A percentile compares a stretch with the other conserved stretches of the same genome.
Conservation (phyloP, 2,329 filamentous ascomycete genomes). For the Exserohilum turcica region DNA sequence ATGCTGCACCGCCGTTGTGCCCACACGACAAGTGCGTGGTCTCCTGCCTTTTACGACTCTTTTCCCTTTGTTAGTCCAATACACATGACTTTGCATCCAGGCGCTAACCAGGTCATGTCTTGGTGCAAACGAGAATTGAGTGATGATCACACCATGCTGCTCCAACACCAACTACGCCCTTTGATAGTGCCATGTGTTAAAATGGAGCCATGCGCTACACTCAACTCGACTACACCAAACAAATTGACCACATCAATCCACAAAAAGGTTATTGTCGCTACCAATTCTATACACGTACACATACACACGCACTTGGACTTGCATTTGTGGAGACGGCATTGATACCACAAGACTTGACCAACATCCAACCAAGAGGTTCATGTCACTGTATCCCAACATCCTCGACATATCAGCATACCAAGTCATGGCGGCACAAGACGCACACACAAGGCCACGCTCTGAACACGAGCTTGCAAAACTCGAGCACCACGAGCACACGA, state of each 20-base stretch:
- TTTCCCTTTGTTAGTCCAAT: too few relatives aligned
- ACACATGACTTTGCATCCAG: not conserved
- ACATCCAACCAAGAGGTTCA: not conserved
- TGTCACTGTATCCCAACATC: slow-evolving; percentile 12
- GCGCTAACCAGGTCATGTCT: not conserved
- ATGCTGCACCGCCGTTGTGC: not conserved
- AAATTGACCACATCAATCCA: too few relatives aligned
- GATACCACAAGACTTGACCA: not conserved
- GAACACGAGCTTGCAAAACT: not conserved
- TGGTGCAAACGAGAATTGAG: too few relatives aligned
- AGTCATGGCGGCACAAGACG: not conserved
- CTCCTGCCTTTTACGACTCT: slow-evolving; percentile 3
- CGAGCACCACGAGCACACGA: not conserved
- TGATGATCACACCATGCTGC: slow-evolving; percentile 1
- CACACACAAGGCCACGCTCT: not conserved
- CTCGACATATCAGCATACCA: slow-evolving; percentile 3
- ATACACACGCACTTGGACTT: too few relatives aligned
- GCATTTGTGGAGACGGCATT: too few relatives aligned
- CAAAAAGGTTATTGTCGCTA: too few relatives aligned
- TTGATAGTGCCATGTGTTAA: not conserved
- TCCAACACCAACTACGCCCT: not conserved
- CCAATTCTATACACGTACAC: too few relatives aligned
- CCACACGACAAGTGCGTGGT: not conserved
- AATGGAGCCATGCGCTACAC: not conserved
- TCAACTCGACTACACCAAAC: too few relatives aligned